Base-by-base conservation (phyloP, 1,139 yeast species). In the Hemisphaericaspora subhashii region DNA sequence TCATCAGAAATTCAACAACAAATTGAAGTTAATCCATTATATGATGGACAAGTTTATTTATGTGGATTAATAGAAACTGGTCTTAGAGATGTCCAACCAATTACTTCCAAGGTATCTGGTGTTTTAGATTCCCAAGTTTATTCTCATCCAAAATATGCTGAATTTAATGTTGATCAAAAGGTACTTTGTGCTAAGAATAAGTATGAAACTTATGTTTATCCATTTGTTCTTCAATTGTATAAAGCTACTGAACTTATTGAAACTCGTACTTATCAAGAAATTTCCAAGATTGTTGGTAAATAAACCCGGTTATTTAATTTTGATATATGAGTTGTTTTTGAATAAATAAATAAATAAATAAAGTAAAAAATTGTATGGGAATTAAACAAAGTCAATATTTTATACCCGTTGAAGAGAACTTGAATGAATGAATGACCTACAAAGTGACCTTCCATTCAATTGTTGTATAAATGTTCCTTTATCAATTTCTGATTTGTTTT, bases 51-150 rank as follows among this genome's bases (percentile, higher is more conserved):
- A 37, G 40, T 43, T 12, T 35, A 34, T n/a, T 53, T 67, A 33
- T 72, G 77, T 55, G 65, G 57, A 26, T 60, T 52, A 1, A 63
- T 71, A 48, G 52, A 57, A 48, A 52, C 52, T 35, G 69, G 68
- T 20, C 56, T 60, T 35, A 45, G 47, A 27, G 57, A 49, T 41
- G 56, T 60, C 12, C 50, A 57, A 40, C 77, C 77, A 26, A 69
- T 68, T 47, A 45, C 57, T 31, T 45, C 48, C 30, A 40, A 53
- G 36, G 65, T 49, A 22, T 58, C 60, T 31, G 46, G 40, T 9
- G 64, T 64, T 50, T 60, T 68, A 50, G 73, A 68, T 52, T 51
- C 54, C 25, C 60, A 66, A 44, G 72, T 69, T 39, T 63, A 56
- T 42, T 57, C 71, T 16, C 68, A 67, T 50, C 65, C 62, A 33